Evolutionary conservation across 441 rosid species (phyloP), one percentile per base, ranked within the genome.

Genomic region (Jatropha podagrica): DNA sequence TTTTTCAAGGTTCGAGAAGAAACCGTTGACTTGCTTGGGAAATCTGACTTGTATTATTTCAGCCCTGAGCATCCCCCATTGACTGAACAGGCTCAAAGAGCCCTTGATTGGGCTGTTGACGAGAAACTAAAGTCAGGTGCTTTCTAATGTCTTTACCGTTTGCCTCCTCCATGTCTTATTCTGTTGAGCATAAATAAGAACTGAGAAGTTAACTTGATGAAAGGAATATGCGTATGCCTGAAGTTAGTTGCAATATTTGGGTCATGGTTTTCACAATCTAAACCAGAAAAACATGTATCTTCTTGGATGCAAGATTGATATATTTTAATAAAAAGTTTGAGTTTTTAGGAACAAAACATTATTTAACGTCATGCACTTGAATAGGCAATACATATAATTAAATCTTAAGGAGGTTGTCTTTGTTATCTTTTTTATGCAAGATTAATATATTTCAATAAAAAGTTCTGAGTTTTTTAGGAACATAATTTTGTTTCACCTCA

Each of bases 51-150:
- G 90, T 88, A 76, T 77, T 84, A 73, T 83, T 85, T 81, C 84
- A 86, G 92, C 82, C 95, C 97, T 6, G 93, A 88, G 89, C 89
- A 83, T 81, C 97, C 97, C 73, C 97, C 98, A 56, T 79, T 91
- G 74, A 92, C 97, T 2, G 90, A 85, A 79, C 97, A 85, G 26
- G 97, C 97, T 65, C 97, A 85, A 81, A 86, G 85, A 74, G 97
- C 84, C 71, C 88, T 95, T 81, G 94, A 88, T 74, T 89, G 91
- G 97, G 97, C 97, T 75, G 66, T 90, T 27, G 88, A 92, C 44
- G 92, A 88, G 84, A 94, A 91, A 81, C 79, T 85, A 40, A 95
- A 91, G 84, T 90, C 98, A 85, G 97, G 98, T 95, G 60, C 15
- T 44, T 61, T 71, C 58, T 40, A 32, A 48, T 49, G 32, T 71